Base-by-base conservation (phyloP, 495 filamentous ascomycete genomes). In the Trichoderma reesei region DNA sequence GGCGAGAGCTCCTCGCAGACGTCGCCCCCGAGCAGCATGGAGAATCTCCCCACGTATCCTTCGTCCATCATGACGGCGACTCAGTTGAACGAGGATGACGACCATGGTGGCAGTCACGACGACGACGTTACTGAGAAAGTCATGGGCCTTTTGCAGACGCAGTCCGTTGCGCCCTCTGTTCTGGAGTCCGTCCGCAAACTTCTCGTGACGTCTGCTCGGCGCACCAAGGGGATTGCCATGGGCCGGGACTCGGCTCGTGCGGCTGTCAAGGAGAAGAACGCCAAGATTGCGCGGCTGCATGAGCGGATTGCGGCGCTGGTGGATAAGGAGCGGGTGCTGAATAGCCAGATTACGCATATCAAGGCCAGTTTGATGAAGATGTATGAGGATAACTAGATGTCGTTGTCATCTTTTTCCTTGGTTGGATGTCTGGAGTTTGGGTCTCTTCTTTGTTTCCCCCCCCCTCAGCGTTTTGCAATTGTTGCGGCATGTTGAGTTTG, bases 311-410 rank as follows among this genome's bases (percentile, higher is more conserved):
- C 41, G 0, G 61, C 61, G 61, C 61, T 63, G 6, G 61, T 46
- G 41, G 48, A 34, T 37, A 46, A 26, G 61, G 61, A 63, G 38
- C 61, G 39, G 38, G 8, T 31, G 39, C 9, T 42, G 41, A 41
- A 46, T 37, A 8, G 38, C 3, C 61, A 63, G 61, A 41, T 63
- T 33, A 42, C 36, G 16, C 59, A 42, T 2, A 61, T 61, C n/a
- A 63, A 46, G 41, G 61, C 61, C n/a, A 31, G 26, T 8, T 34
- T 63, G n/a, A 63, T 63, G 61, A 41, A 42, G 38, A 44, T 63
- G 38, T 63, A 44, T 11, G 38, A 63, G 41, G 31, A 44, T 13
- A 39, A 63, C 18, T 63, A n/a, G 51, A 56, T 31, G 2, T 33
- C 5, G 8, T 48, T 48, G n/a, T n/a, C n/a, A 16, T 31, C 26